These are phyloP conservation scores for Boletus pseudopeckii DNA, from an alignment of 768 basidiomycete genomes.

Conservation along the genomic window DNA sequence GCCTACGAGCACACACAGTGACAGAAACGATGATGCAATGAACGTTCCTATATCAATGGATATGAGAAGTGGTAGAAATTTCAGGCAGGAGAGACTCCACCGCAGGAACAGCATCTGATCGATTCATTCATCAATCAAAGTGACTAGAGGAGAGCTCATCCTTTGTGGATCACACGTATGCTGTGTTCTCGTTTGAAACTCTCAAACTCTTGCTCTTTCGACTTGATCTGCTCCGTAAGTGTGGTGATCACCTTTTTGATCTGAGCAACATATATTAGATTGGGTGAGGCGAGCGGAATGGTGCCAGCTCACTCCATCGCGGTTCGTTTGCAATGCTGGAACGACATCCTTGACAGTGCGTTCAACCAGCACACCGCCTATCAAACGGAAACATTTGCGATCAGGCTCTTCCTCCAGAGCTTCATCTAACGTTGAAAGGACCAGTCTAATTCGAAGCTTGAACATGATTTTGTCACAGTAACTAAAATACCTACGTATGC, in stretches of 20 bases:
- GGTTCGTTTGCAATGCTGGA: conserved; percentile 85
- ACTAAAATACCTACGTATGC: conserved; percentile 62
- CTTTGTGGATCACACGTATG: conserved; percentile 54
- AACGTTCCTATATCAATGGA: background rate
- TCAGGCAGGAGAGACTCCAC: background rate
- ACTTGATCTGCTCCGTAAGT: conserved; percentile 84
- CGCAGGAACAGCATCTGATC: background rate
- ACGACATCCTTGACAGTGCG: conserved; percentile 93
- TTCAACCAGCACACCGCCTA: conserved; percentile 94
- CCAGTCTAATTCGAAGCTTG: conserved; percentile 53
- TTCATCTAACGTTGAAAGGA: conserved; percentile 83
- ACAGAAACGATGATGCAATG: background rate
- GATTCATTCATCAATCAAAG: background rate
- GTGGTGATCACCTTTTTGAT: conserved; percentile 78
- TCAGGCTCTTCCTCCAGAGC: conserved; percentile 77
- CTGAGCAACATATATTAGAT: conserved; percentile 38
- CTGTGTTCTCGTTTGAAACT: conserved; percentile 74
- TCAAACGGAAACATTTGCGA: conserved; percentile 93
- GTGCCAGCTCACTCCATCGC: conserved; percentile 65
- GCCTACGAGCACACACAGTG: background rate
- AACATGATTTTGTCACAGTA: background rate
- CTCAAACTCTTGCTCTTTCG: conserved; percentile 82
- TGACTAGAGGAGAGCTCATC: conserved; percentile 16
- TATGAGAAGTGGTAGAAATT: background rate
- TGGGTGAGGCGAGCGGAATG: background rate